Base-by-base conservation (phyloP, 345 rosid species). In the Eucalyptus guilfoylei region DNA sequence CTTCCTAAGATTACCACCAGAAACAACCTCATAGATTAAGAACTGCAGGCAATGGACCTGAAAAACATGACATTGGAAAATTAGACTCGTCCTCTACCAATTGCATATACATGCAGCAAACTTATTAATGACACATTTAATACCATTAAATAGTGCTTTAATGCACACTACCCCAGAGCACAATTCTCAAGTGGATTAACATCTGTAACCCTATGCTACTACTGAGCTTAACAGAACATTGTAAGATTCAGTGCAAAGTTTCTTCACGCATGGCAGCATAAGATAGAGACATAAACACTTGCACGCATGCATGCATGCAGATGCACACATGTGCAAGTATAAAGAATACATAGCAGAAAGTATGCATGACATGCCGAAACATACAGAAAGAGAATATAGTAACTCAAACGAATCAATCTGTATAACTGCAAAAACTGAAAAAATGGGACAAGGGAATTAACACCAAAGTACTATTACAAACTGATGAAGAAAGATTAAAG, bases 11-110 rank as follows among this genome's bases (percentile, higher is more conserved):
- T 98, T 97, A 88, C 99, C 99, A 88, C 99, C 99, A 93, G 99
- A 98, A 15, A 98, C 99, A 90, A 97, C 98, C 93, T 98, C 99
- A 91, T 97, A 98, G 85, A 98, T 98, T 88, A 98, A 91, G 93
- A 97, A 98, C 89, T 98, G 99, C 95, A 98, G 94, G 93, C 99
- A 98, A 90, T 97, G 99, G 87, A 98, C 97, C 99, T 98, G 93
- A 89, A 91, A 90, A 47, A 91, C 1, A 34, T 64, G 60, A 11
- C 76, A 50, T 85, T 6, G 28, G 86, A 44, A 76, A 76, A 76
- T 76, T 76, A 76, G 40, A 34, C 42, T 62, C 24, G 7, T 49
- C 52, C 16, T 28, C 50, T 12, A 60, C 42, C 49, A 54, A 37
- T 49, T 21, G 30, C 67, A 72, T 72, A 72, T 72, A 72, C 81